Evolutionary conservation across 345 rosid genomes (phyloP).

Genomic region (Nephelium lappaceum): DNA sequence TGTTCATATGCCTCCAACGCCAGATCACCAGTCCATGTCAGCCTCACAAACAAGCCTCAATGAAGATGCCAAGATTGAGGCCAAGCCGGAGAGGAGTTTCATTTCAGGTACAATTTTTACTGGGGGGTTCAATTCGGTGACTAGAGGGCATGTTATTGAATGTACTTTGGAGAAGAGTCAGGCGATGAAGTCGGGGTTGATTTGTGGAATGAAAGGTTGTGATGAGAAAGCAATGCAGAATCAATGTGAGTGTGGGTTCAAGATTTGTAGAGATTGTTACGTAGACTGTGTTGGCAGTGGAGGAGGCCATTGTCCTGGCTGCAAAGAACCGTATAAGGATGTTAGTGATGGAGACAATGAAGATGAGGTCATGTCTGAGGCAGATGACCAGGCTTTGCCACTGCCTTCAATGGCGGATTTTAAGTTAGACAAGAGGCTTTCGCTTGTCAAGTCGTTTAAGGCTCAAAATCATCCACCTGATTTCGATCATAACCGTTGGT

Average conservation of each 20-base stretch:
- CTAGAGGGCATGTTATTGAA: constrained; percentile 69
- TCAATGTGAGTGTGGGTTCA: constrained; percentile 72
- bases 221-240: constrained; percentile 59
- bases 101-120: constrained; percentile 71
- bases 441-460: constrained; percentile 72
- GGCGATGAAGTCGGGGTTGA: constrained; percentile 34
- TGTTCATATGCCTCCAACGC: constrained; percentile 80
- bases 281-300: constrained; percentile 54
- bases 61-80: constrained; percentile 37
- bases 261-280: constrained; percentile 68
- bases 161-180: constrained; percentile 46
- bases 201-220: constrained; percentile 74
- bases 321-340: constrained; percentile 71
- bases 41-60: constrained; percentile 50
- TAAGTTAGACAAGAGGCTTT: constrained; percentile 65
- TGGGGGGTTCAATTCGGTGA: constrained; percentile 70
- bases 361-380: constrained; percentile 46
- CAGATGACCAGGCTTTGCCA: constrained; percentile 66
- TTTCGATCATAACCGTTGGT: constrained; percentile 75
- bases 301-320: constrained; percentile 75
- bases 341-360: constrained; percentile 44
- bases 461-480: constrained; percentile 63
- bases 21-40: constrained; percentile 66
- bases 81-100: constrained; percentile 39
- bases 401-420: constrained; percentile 59